Evolutionary conservation across 805 yeast species (phyloP), one percentile per base, ranked within the genome.

Genomic region (Yarrowia porcina): DNA sequence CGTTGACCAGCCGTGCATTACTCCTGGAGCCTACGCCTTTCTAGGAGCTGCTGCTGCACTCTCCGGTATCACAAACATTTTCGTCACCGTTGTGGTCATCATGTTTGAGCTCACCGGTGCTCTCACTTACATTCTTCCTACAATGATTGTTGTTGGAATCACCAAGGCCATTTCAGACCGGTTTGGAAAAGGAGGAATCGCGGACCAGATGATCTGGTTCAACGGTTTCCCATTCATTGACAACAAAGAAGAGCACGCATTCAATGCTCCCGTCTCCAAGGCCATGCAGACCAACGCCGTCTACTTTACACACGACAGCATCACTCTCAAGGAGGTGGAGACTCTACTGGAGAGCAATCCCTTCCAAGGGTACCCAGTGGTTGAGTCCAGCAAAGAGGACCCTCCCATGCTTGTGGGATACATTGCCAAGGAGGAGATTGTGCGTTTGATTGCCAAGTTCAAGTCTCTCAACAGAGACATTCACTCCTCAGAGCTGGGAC

Each of bases 51-150:
- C 93, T 0, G 96, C 97, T 3, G 88, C 97, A 0, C 79, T 94
- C 47, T 85, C 96, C 72, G 99, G 99, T 2, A 93, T 94, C 35
- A 94, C 97, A 25, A 92, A 93, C 70, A 77, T 94, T 65, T 90
- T 97, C 0, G 86, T 94, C 10, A 87, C 98, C 0, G 97, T 93
- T 20, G 98, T 92, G 1, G 89, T 94, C 15, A 88, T 96, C 42
- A 91, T 94, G 96, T 90, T 91, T 75, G 87, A 94, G 75, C 76
- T 94, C 63, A 94, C 99, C 0, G 99, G 99, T 32, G 99, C 99
- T 0, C 77, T 92, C 63, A 83, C 88, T 54, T 94, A 90, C 71
- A 89, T 94, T 65, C 81, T 96, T 12, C 99, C 99, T 2, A 89
- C 96, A 0, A 94, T 94, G 99, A 88, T 94, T 60, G 96, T 90